A percentile compares a stretch with the other conserved stretches of the same genome.
These are phyloP conservation scores for Artomyces pyxidatus DNA, from an alignment of 768 basidiomycete genomes.

Conservation along the genomic window DNA sequence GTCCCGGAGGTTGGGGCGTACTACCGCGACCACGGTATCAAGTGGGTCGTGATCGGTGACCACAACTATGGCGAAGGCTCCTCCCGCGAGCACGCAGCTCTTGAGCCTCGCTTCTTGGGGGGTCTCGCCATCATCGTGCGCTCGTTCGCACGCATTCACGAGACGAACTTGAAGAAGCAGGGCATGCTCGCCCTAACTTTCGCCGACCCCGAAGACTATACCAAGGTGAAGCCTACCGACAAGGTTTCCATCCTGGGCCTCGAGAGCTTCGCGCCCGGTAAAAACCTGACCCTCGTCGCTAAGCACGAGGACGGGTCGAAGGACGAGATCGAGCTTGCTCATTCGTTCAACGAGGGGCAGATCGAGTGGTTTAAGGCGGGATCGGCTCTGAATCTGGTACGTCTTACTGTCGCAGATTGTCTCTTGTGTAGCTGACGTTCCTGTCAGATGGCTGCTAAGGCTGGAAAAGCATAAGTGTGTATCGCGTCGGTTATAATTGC, in stretches of 20 bases:
- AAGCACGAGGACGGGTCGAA: constrained; percentile 78
- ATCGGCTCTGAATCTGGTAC: constrained; percentile 81
- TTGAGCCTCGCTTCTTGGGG: constrained; percentile 92
- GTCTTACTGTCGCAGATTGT: too few species aligned
- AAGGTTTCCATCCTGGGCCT: constrained; percentile 85
- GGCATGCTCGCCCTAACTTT: constrained; percentile 97
- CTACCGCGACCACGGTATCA: constrained; percentile 85
- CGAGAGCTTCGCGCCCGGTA: constrained; percentile 83
- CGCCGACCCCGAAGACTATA: constrained; percentile 87
- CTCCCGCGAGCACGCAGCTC: constrained; percentile 95
- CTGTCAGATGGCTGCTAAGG: too few species aligned
- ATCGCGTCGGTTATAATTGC: too few species aligned
- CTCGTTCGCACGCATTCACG: constrained; percentile 97
- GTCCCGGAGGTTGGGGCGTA: constrained; percentile 81
- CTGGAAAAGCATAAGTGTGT: too few species aligned
- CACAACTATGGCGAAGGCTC: constrained; percentile 98
- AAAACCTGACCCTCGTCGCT: constrained; percentile 75
- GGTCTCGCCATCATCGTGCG: constrained; percentile 94
- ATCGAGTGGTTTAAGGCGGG: constrained; percentile 99
- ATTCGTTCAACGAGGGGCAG: constrained; percentile 96
- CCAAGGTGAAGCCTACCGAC: constrained; percentile 83
- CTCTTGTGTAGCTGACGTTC: too few species aligned
- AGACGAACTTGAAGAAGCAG: constrained; percentile 99
- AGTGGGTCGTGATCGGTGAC: constrained; percentile 98
- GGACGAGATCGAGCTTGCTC: constrained; percentile 75